A percentile compares a stretch with the other conserved stretches of the same genome.
phyloP scores from a whole-genome alignment of 2,329 filamentous ascomycete genomes.

The Capronia americana region DNA sequence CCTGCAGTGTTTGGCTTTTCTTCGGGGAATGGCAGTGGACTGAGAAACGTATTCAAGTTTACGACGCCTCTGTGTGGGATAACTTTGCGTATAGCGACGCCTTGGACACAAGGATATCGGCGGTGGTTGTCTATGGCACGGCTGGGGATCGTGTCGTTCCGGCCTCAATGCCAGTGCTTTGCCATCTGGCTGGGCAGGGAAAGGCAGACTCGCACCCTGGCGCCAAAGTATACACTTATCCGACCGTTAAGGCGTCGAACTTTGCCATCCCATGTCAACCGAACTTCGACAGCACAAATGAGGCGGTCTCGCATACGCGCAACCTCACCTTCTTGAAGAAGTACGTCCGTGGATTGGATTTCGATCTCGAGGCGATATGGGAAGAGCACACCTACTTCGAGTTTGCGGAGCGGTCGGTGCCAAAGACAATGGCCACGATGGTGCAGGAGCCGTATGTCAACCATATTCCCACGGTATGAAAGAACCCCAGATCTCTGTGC shows the following conservation, averaged over 20 bases:
- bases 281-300: constrained; percentile 61
- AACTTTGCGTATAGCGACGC: constrained; percentile 33
- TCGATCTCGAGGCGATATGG: constrained; percentile 79
- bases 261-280: constrained; percentile 60
- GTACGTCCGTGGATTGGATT: constrained; percentile 67
- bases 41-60: constrained; percentile 32
- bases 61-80: constrained; percentile 30
- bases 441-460: constrained; percentile 80
- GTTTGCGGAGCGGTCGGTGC: constrained; percentile 71
- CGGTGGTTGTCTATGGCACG: constrained; percentile 45
- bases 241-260: constrained; percentile 49
- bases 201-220: constrained; percentile 29
- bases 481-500: neutral
- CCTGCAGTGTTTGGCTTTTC: neutral
- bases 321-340: constrained; percentile 70
- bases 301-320: constrained; percentile 70
- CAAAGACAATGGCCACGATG: constrained; percentile 81
- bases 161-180: constrained; percentile 38
- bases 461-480: constrained; percentile 69
- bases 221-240: constrained; percentile 51
- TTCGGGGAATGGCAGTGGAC: neutral
- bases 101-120: constrained; percentile 41
- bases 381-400: constrained; percentile 77
- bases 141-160: constrained; percentile 13
- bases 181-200: constrained; percentile 43